These are phyloP conservation scores for Thuidium tamariscinum DNA, from an alignment of 225 moss, liverwort and hornwort species.

Conservation along the genomic window DNA sequence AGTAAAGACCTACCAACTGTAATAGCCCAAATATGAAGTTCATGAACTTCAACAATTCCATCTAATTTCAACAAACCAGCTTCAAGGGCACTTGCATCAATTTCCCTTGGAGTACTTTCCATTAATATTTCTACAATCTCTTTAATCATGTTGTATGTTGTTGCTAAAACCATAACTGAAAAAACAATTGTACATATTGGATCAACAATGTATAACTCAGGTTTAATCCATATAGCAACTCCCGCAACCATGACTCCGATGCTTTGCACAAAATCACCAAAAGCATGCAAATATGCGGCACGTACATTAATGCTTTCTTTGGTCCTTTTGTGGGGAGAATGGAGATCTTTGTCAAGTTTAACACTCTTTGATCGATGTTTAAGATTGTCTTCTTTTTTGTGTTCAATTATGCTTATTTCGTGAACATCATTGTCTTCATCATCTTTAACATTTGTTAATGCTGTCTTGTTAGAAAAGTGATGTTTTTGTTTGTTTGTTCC, in stretches of 20 bases:
- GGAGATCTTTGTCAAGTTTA: constrained; percentile 7
- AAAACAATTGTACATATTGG: constrained; percentile 57
- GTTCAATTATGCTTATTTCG: constrained; percentile 1
- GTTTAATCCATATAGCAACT: constrained; percentile 50
- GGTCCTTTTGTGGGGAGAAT: neutral
- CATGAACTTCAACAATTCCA: constrained; percentile 48
- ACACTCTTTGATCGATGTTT: neutral
- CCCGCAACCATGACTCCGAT: constrained; percentile 55
- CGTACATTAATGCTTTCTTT: constrained; percentile 36
- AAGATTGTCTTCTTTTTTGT: neutral
- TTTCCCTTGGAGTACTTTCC: constrained; percentile 69
- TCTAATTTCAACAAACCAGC: constrained; percentile 32
- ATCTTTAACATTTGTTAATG: fast-evolving
- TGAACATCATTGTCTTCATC: neutral
- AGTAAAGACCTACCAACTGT: constrained; percentile 51
- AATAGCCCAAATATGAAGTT: constrained; percentile 85
- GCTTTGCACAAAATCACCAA: constrained; percentile 66
- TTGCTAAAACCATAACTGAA: constrained; percentile 45
- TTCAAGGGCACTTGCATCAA: constrained; percentile 56
- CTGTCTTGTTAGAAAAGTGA: neutral
- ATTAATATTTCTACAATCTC: constrained; percentile 53
- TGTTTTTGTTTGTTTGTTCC: neutral
- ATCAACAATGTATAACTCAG: constrained; percentile 53
- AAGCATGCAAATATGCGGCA: constrained; percentile 51
- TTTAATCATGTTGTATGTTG: constrained; percentile 48